Evolutionary conservation across 2,329 filamentous ascomycete species (phyloP).

Genomic region (Trichoderma koningiopsis): DNA sequence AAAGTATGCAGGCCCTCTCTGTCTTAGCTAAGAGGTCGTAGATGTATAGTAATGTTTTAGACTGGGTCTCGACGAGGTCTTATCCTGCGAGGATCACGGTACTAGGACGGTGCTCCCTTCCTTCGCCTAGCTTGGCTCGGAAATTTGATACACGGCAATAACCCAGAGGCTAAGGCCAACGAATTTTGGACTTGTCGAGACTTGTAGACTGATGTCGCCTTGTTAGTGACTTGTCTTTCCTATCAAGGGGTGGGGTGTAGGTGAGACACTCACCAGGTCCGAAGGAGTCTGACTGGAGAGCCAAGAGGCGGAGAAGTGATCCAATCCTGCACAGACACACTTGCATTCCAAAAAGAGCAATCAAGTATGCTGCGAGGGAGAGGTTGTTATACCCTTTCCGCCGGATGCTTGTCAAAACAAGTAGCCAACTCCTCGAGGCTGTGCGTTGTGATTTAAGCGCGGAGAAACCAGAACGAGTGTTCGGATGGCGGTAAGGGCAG

Average conservation of each 20-base stretch:
- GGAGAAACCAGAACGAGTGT: not conserved
- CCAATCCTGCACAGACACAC: conserved; percentile 43
- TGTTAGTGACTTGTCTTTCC: conserved; percentile 40
- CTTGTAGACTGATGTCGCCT: conserved; percentile 38
- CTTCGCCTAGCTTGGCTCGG: conserved; percentile 38
- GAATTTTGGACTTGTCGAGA: conserved; percentile 36
- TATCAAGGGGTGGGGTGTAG: conserved; percentile 35
- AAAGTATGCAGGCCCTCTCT: conserved; percentile 42
- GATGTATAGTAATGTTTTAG: conserved; percentile 37
- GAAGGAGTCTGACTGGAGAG: conserved; percentile 40
- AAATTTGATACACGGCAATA: conserved; percentile 44
- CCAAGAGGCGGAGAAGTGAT: conserved; percentile 37
- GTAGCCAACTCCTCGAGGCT: not conserved
- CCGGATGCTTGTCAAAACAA: conserved; percentile 29
- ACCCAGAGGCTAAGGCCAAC: conserved; percentile 37
- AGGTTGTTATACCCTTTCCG: conserved; percentile 32
- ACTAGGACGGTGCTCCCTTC: conserved; percentile 37
- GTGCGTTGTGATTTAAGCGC: not conserved
- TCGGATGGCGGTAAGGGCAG: not conserved
- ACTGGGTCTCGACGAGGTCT: conserved; percentile 44
- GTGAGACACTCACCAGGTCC: conserved; percentile 41
- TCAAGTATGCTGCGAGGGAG: conserved; percentile 28
- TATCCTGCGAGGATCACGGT: conserved; percentile 38
- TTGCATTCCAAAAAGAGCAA: conserved; percentile 42
- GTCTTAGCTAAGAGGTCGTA: conserved; percentile 42